Base-by-base conservation (phyloP, 371 early-diverging fungal species). In the Enterocytospora artemiae region DNA sequence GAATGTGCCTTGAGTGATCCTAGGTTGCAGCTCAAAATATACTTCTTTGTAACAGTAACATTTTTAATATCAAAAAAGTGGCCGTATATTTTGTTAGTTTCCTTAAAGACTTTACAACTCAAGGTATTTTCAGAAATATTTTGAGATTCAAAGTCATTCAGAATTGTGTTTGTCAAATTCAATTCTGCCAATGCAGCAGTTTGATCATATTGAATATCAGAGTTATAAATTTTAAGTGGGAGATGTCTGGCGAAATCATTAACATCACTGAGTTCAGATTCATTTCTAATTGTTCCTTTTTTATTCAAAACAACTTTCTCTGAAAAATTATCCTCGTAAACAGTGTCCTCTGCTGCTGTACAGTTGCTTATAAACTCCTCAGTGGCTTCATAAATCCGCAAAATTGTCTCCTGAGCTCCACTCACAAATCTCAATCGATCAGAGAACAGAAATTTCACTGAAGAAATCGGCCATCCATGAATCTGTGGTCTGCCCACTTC, bases 41-140 rank as follows among this genome's bases (percentile, higher is more conserved):
- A 54, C 18, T 66, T 45, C 22, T 61, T 30, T 1, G 36, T 33
- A 18, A 67, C 67, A 14, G 67, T 66, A 0, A 73, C 33, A 45
- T 56, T 54, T 34, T 37, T 28, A 2, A 67, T 54, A 24, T 65
- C 71, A 57, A 70, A 73, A 43, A 60, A 73, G 34, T 73, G 74
- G 14, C 70, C 74, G 45, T 73, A 73, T 5, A 73, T 45, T 44
- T 73, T 73, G 25, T 61, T 66, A 30, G 25, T 50, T 52, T 73
- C 74, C 5, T 27, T 56, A 39, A 70, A 73, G 1, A 43, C 31
- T n/a, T 49, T 67, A 33, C 45, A 45, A 32, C 67, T 61, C 32
- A 70, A 25, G 20, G 43, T 33, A 22, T 48, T 34, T 53, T 73
- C 74, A 37, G 57, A 63, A 14, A 66, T 24, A 16, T 31, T 33